phyloP scores from a whole-genome alignment of 768 basidiomycete genomes.

The Tricholoma sp. region DNA sequence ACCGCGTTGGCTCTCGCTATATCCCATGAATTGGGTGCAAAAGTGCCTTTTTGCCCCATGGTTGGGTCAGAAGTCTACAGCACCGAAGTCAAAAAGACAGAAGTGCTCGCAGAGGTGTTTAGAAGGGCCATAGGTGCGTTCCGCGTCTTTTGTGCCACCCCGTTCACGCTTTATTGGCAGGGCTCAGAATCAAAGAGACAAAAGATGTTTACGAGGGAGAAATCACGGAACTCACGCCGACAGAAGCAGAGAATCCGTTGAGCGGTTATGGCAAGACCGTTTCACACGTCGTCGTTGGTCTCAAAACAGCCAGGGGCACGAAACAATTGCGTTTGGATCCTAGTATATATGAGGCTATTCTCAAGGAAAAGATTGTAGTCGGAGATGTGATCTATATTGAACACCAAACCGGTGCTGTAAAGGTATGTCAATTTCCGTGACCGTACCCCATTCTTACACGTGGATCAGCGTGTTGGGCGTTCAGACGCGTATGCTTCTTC shows the following conservation, averaged over 20 bases:
- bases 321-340: conserved; percentile 95
- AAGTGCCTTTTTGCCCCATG: conserved; percentile 98
- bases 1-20: conserved; percentile 93
- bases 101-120: conserved; percentile 95
- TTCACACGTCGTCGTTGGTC: conserved; percentile 93
- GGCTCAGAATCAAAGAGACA: conserved; percentile 96
- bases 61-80: conserved; percentile 98
- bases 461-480: conserved; percentile 81
- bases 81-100: conserved; percentile 98
- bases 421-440: conserved; percentile 44
- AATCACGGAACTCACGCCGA: conserved; percentile 93
- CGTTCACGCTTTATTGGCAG: conserved; percentile 37
- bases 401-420: conserved; percentile 89
- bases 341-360: conserved; percentile 92
- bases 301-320: conserved; percentile 90
- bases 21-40: conserved; percentile 88
- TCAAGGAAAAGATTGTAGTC: conserved; percentile 94
- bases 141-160: no score
- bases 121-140: conserved; percentile 87
- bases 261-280: conserved; percentile 98
- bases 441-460: conserved; percentile 1
- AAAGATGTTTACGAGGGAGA: conserved; percentile 99
- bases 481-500: conserved; percentile 98
- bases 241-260: conserved; percentile 95
- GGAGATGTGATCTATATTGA: conserved; percentile 98